Percentiles rank a stretch among this genome's conserved stretches.
These are phyloP conservation scores for Apophysomyces sp. DNA, from an alignment of 371 early-diverging fungal genomes.

Conservation along the genomic window DNA sequence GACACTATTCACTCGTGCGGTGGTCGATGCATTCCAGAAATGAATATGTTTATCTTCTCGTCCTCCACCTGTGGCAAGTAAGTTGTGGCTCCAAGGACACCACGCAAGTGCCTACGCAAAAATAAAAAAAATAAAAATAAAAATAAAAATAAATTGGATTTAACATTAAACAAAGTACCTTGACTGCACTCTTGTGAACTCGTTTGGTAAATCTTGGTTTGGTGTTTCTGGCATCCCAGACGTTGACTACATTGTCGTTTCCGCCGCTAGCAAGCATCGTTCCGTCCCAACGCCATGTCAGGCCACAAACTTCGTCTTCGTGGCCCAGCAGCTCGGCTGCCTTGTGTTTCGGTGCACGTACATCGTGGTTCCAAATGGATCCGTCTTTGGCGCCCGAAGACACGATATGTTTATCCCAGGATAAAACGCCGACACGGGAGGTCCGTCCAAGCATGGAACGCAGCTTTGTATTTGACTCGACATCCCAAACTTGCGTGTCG, in stretches of 20 bases:
- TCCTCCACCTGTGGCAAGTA: constrained; percentile 98
- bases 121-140: neutral
- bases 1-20: constrained; percentile 63
- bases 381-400: constrained; percentile 90
- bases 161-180: constrained; percentile 59
- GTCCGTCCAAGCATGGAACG: constrained; percentile 77
- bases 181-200: constrained; percentile 87
- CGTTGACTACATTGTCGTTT: constrained; percentile 93
- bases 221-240: constrained; percentile 87
- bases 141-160: constrained; percentile 4
- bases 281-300: constrained; percentile 92
- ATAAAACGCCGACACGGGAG: constrained; percentile 79
- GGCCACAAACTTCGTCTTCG: constrained; percentile 90
- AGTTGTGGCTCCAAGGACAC: constrained; percentile 96
- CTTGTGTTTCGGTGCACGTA: constrained; percentile 79
- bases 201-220: constrained; percentile 69
- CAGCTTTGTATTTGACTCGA: constrained; percentile 62
- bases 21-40: constrained; percentile 93
- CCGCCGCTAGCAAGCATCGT: constrained; percentile 92
- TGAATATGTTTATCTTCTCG: constrained; percentile 89
- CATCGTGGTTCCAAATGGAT: constrained; percentile 92
- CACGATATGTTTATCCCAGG: constrained; percentile 87
- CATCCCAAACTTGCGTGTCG: constrained; percentile 88
- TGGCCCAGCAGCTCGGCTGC: constrained; percentile 70
- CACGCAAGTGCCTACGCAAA: constrained; percentile 91